phyloP scores from a whole-genome alignment of 257 asterid species.

The Solanum lignicaule region DNA sequence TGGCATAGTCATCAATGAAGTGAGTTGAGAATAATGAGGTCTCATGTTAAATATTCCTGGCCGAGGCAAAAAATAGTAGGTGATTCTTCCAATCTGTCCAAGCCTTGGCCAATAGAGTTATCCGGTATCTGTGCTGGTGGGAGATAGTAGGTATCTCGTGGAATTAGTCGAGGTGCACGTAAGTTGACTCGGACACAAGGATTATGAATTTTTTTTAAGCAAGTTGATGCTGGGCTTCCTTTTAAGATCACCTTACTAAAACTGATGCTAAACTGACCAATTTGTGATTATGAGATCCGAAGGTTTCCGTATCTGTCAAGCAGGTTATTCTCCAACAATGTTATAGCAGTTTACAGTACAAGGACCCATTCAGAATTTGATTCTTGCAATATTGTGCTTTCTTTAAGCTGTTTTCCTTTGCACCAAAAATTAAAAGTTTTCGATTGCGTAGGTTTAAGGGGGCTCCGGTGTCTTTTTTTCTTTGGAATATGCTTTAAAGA shows the following conservation, averaged over 20 bases:
- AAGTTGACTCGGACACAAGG: background rate
- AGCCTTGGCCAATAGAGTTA: background rate
- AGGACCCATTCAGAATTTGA: background rate
- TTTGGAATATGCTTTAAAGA: background rate
- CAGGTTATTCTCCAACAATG: background rate
- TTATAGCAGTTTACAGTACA: background rate
- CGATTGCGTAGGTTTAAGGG: background rate
- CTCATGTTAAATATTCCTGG: background rate
- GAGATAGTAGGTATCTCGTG: background rate
- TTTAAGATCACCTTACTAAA: background rate
- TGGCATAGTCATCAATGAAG: background rate
- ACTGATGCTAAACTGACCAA: background rate
- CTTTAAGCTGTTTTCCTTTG: background rate
- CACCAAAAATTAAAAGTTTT: background rate
- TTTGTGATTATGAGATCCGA: background rate
- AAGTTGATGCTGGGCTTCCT: background rate
- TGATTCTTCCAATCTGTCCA: background rate
- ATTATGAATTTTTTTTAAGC: background rate
- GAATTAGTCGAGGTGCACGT: background rate
- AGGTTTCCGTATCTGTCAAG: background rate
- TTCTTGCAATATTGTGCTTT: background rate
- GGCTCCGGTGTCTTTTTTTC: background rate
- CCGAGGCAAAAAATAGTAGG: background rate
- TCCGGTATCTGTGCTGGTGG: background rate
- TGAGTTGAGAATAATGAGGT: background rate